Base-by-base conservation (phyloP, 2,329 filamentous ascomycete genomes). In the Ceratocystis eucalypticola region DNA sequence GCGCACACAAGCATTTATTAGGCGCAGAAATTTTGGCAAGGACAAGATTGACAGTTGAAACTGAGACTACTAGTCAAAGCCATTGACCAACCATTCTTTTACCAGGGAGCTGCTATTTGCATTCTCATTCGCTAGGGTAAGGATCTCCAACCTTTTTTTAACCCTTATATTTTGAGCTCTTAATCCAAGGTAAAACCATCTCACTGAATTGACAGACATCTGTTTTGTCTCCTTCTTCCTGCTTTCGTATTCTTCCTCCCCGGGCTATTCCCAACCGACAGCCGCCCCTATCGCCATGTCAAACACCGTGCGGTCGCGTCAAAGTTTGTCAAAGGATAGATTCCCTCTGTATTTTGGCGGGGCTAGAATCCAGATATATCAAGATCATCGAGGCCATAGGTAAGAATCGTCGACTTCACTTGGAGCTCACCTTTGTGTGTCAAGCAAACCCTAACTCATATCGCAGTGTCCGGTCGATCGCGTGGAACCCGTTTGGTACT, bases 401-500 rank as follows among this genome's bases (percentile, higher is more conserved):
- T 90, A 63, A 80, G 82, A 66, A 89, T 25, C 10, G 22, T 10
- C 10, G 37, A 41, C 15, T 12, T 53, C 20, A 8, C 20, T 95
- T 72, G 78, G 85, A 2, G 74, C 77, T 48, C 80, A 86, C 68
- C 90, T 94, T 74, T 79, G 80, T 28, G 55, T 4, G 30, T 37
- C 17, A 15, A 59, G 57, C 70, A 72, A 66, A 71, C 55, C 25
- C 30, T 44, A 53, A 44, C 37, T 55, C 30, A 41, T 59, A 33
- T 41, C 67, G 65, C 70, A 91, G 87, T 69, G 80, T 95, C 66
- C 85, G 89, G 50, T 87, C 88, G 1, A 86, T 97, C 70, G 87
- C 89, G 48, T 97, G 93, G 93, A 96, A 93, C 70, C 89, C 92
- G 0, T 80, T 89, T 0, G 91, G 93, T 44, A 88, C 84, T 7